phyloP scores from a whole-genome alignment of 192 early-diverging fungal genomes.

The Gamsiella multidivaricata region DNA sequence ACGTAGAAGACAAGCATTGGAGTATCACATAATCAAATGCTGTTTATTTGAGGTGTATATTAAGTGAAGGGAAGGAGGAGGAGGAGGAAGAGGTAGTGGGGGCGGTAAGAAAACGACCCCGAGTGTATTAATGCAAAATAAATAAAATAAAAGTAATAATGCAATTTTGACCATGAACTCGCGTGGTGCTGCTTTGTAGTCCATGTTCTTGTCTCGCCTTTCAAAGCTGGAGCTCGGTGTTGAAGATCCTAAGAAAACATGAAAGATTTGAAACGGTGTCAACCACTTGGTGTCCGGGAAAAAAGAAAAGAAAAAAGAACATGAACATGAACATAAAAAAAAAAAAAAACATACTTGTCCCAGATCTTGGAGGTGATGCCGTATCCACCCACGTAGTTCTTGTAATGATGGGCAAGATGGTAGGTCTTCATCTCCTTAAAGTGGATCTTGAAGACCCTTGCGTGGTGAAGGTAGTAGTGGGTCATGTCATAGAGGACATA shows the following conservation, averaged over 20 bases:
- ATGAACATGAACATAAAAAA: not conserved
- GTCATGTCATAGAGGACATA: conserved; percentile 92
- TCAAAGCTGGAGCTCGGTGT: conserved; percentile 26
- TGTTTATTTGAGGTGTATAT: no score
- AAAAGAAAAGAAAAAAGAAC: not conserved
- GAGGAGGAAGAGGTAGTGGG: no score
- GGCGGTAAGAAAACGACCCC: no score
- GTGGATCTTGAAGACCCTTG: conserved; percentile 74
- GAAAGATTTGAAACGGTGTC: not conserved
- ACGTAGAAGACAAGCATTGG: no score
- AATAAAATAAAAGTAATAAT: no score
- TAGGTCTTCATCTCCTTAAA: conserved; percentile 92
- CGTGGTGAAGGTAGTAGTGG: conserved; percentile 97
- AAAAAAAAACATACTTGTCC: conserved; percentile 63
- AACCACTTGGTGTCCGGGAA: not conserved
- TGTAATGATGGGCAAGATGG: conserved; percentile 96
- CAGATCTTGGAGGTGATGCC: conserved; percentile 93
- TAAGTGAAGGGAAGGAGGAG: no score
- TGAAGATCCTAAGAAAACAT: conserved; percentile 18
- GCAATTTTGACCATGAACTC: no score
- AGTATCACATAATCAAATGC: no score
- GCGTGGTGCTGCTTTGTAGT: no score
- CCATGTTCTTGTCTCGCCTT: not conserved
- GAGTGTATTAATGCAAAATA: no score
- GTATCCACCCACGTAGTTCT: conserved; percentile 86